phyloP scores from a whole-genome alignment of 306 rosid species.

The Dryas octopetala region DNA sequence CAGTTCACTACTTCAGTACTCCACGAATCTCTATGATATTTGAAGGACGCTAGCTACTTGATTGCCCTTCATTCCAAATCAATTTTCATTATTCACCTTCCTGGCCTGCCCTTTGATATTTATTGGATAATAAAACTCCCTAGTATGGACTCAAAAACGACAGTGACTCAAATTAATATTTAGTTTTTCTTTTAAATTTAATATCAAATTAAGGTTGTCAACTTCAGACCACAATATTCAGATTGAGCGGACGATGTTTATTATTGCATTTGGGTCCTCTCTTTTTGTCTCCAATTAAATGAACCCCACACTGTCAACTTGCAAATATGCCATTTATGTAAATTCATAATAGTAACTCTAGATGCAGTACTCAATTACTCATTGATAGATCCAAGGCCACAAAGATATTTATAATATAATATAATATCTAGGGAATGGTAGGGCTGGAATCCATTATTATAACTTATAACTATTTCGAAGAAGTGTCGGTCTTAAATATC shows the following conservation, averaged over 20 bases:
- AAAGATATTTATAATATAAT: not conserved
- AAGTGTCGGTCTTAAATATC: slow-evolving; percentile 8
- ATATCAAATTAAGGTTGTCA: no score
- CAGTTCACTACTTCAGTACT: no score
- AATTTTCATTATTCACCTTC: not conserved
- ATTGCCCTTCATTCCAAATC: not conserved
- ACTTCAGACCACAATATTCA: no score
- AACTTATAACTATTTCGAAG: not conserved
- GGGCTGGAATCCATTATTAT: not conserved
- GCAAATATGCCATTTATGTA: slow-evolving; percentile 17
- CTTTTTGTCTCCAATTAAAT: not conserved
- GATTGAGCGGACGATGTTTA: no score
- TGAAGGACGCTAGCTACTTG: no score
- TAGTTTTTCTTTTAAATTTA: no score
- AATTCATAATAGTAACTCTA: slow-evolving; percentile 4
- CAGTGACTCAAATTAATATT: not conserved
- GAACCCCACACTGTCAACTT: not conserved
- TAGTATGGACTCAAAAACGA: not conserved
- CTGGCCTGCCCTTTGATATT: not conserved
- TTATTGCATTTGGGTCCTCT: not conserved
- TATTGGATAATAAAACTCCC: not conserved
- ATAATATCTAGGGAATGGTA: not conserved
- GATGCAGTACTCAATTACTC: slow-evolving; percentile 22
- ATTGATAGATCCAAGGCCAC: slow-evolving; percentile 41
- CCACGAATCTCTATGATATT: slow-evolving; percentile 21